A percentile compares a stretch with the other conserved stretches of the same genome.
phyloP scores from a whole-genome alignment of 1,139 yeast genomes.

The Scheffersomyces illinoinensis region DNA sequence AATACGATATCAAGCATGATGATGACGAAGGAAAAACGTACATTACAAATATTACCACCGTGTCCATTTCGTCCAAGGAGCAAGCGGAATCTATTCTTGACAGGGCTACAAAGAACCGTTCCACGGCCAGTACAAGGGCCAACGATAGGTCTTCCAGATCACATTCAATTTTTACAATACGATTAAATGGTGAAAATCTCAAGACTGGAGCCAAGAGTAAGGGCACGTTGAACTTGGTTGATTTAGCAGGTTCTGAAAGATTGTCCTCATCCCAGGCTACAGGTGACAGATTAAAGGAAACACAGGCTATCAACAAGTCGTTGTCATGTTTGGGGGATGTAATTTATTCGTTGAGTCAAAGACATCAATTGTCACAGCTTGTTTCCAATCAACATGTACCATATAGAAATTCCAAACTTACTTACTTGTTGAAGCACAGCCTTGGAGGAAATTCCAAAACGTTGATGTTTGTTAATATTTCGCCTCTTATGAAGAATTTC shows the following conservation, averaged over 20 bases:
- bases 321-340: conserved; percentile 91
- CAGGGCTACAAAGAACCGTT: conserved; percentile 60
- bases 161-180: conserved; percentile 71
- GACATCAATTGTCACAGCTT: conserved; percentile 26
- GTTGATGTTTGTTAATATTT: conserved; percentile 88
- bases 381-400: conserved; percentile 50
- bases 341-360: conserved; percentile 64
- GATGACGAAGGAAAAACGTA: conserved; percentile 50
- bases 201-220: conserved; percentile 49
- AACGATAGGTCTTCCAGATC: conserved; percentile 77
- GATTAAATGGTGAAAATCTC: conserved; percentile 55
- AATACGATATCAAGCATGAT: conserved; percentile 78
- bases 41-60: conserved; percentile 59
- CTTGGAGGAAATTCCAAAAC: conserved; percentile 87
- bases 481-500: conserved; percentile 63
- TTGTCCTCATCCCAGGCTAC: conserved; percentile 71
- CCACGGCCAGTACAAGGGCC: conserved; percentile 80
- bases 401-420: conserved; percentile 61
- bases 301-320: conserved; percentile 88
- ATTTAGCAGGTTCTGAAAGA: conserved; percentile 89
- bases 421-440: conserved; percentile 82
- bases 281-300: conserved; percentile 82
- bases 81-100: conserved; percentile 54
- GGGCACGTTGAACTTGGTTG: conserved; percentile 75
- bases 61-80: conserved; percentile 46